Evolutionary conservation across 768 basidiomycete genomes (phyloP).

Genomic region (Xerocomellus amylosporus): DNA sequence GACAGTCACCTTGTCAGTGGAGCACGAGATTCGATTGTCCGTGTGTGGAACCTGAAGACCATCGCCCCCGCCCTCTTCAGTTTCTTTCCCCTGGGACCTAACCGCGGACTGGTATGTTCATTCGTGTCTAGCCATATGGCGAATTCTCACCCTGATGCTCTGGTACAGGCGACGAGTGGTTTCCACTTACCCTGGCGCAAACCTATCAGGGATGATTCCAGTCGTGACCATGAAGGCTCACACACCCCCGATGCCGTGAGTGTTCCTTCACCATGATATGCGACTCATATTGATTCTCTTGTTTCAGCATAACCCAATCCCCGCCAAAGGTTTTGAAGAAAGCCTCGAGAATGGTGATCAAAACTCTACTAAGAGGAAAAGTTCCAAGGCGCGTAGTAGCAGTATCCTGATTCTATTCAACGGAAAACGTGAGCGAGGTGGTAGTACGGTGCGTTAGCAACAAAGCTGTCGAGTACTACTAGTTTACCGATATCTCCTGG

Average conservation of each 20-base stretch:
- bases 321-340: neutral
- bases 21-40: constrained; percentile 12
- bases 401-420: neutral
- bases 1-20: constrained; percentile 17
- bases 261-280: neutral
- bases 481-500: neutral
- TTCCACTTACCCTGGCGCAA: neutral
- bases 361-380: neutral
- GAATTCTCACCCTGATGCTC: neutral
- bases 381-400: neutral
- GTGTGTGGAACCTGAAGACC: constrained; percentile 15
- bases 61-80: constrained; percentile 15
- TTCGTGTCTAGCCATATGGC: neutral
- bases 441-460: constrained; percentile 2
- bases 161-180: neutral
- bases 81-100: constrained; percentile 9
- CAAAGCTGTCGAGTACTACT: neutral
- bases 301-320: neutral
- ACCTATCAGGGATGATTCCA: neutral
- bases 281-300: neutral
- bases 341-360: neutral
- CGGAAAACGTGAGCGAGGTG: neutral
- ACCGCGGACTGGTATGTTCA: constrained; percentile 13
- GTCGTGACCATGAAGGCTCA: neutral
- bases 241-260: neutral